Percentiles rank a stretch among this genome's conserved stretches.
phyloP scores from a whole-genome alignment of 2,329 filamentous ascomycete species.

The Septoria petroselini region DNA sequence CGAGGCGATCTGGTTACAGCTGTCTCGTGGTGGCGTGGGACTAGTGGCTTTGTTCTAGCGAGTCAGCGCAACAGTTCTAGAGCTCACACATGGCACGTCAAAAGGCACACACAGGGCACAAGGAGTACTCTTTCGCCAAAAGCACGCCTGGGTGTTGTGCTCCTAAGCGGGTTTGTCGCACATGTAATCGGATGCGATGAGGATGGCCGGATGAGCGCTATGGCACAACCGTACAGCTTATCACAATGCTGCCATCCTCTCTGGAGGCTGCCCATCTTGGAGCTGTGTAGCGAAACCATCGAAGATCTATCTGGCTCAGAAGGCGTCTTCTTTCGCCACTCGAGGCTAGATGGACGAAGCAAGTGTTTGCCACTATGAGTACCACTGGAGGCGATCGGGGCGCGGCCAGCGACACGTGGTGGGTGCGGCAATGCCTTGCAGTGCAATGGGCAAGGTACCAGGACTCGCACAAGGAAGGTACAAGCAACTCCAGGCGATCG shows the following conservation, averaged over 20 bases:
- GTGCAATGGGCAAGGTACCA: not conserved
- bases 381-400: no score
- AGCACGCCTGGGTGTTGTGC: not conserved
- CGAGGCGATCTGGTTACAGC: conserved; percentile 14
- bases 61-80: not conserved
- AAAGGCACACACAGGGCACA: not conserved
- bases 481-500: not conserved
- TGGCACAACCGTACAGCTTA: not conserved
- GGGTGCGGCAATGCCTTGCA: no score
- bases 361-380: not conserved
- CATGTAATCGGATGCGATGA: not conserved
- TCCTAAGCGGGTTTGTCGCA: not conserved
- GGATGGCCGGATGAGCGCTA: not conserved
- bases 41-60: conserved; percentile 13
- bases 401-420: no score
- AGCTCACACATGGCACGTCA: not conserved
- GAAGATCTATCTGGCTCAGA: not conserved
- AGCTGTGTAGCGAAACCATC: not conserved
- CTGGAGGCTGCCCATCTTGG: not conserved
- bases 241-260: not conserved
- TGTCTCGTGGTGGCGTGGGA: conserved; percentile 11
- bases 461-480: not conserved
- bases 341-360: not conserved
- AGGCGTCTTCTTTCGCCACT: not conserved
- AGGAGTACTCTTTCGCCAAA: not conserved